Evolutionary conservation across 2,329 filamentous ascomycete species (phyloP).

Genomic region (Pyricularia grisea): DNA sequence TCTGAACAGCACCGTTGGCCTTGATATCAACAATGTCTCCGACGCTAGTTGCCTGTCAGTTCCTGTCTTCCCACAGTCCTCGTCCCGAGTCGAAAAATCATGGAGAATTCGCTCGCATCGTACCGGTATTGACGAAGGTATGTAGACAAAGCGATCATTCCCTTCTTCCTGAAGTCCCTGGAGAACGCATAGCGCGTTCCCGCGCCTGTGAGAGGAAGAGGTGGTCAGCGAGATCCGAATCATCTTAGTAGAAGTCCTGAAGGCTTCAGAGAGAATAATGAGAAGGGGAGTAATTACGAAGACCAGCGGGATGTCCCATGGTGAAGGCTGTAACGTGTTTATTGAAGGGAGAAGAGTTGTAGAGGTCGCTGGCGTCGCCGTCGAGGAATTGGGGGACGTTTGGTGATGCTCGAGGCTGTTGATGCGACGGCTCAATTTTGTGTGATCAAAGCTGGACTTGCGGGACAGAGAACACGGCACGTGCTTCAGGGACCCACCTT

Average conservation of each 20-base stretch:
- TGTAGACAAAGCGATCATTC: constrained; percentile 85
- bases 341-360: neutral
- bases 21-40: constrained; percentile 99
- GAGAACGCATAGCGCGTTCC: constrained; percentile 93
- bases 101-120: constrained; percentile 16
- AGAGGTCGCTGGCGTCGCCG: neutral
- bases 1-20: constrained; percentile 96
- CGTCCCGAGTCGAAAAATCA: neutral
- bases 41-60: constrained; percentile 55
- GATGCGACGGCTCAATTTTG: no score
- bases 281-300: constrained; percentile 21
- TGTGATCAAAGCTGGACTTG: no score
- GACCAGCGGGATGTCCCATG: constrained; percentile 83
- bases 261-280: neutral
- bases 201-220: constrained; percentile 26
- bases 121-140: constrained; percentile 93
- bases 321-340: constrained; percentile 19
- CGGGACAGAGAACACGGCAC: no score
- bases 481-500: no score
- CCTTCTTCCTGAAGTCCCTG: constrained; percentile 80
- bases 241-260: neutral
- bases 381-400: neutral
- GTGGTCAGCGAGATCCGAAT: neutral
- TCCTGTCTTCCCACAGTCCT: constrained; percentile 3
- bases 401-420: neutral